Evolutionary conservation across 352 stramenopile genomes (phyloP).

Genomic region (Pythium biforme): DNA sequence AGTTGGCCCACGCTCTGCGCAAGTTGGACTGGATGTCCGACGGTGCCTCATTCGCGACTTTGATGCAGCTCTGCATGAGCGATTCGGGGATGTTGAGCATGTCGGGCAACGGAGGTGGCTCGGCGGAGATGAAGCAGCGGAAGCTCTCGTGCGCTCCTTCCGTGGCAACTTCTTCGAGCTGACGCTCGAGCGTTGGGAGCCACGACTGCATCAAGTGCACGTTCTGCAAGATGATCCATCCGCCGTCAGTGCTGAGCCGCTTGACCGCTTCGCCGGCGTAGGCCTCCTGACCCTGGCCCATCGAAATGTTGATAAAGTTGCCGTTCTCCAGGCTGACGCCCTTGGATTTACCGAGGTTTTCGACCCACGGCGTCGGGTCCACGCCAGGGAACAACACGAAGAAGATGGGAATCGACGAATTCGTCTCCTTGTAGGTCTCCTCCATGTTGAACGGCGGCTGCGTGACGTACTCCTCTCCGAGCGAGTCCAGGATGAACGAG

Average conservation of each 20-base stretch:
- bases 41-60: slow-evolving; percentile 95
- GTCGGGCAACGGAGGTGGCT: slow-evolving; percentile 89
- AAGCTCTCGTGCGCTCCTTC: slow-evolving; percentile 93
- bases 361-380: slow-evolving; percentile 94
- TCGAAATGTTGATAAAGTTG: slow-evolving; percentile 97
- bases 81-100: slow-evolving; percentile 97
- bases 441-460: slow-evolving; percentile 93
- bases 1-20: slow-evolving; percentile 92
- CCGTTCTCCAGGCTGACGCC: slow-evolving; percentile 91
- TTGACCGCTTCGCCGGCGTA: slow-evolving; percentile 91
- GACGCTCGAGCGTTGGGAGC: slow-evolving; percentile 91
- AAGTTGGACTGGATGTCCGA: slow-evolving; percentile 96
- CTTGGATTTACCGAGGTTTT: slow-evolving; percentile 85
- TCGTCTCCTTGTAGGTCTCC: slow-evolving; percentile 91
- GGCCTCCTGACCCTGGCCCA: slow-evolving; percentile 91
- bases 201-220: slow-evolving; percentile 96
- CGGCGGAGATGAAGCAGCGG: slow-evolving; percentile 95
- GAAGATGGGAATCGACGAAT: slow-evolving; percentile 91
- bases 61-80: slow-evolving; percentile 95
- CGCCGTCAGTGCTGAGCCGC: slow-evolving; percentile 87
- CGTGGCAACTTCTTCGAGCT: slow-evolving; percentile 89
- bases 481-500: slow-evolving; percentile 88
- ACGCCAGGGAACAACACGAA: slow-evolving; percentile 95
- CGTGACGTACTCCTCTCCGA: slow-evolving; percentile 90
- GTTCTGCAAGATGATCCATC: slow-evolving; percentile 96